phyloP scores from a whole-genome alignment of 2,329 filamentous ascomycete genomes.

The Exophiala viscosa region DNA sequence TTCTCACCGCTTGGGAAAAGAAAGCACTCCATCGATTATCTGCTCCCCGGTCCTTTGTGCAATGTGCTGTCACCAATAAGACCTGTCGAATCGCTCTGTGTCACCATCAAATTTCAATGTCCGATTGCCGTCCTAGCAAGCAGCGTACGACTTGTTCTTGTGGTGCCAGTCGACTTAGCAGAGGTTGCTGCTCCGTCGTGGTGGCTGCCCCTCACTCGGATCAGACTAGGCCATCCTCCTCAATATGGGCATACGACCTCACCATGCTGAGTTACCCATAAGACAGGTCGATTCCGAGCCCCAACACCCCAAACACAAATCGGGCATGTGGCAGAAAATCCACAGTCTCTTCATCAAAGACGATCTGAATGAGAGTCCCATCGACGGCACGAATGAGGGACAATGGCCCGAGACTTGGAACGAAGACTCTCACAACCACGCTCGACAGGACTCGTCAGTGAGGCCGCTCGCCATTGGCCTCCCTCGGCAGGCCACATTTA shows the following conservation, averaged over 20 bases:
- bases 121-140: constrained; percentile 9
- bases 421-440: constrained; percentile 5
- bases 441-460: constrained; percentile 12
- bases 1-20: constrained; percentile 11
- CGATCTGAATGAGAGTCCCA: constrained; percentile 17
- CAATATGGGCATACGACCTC: constrained; percentile 26
- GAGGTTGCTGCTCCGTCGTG: constrained; percentile 18
- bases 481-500: constrained; percentile 73
- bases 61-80: constrained; percentile 21
- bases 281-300: constrained; percentile 21
- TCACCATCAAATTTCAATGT: constrained; percentile 21
- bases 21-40: constrained; percentile 1
- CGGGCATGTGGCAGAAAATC: constrained; percentile 47
- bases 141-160: constrained; percentile 1
- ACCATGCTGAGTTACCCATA: constrained; percentile 19
- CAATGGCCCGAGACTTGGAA: constrained; percentile 18
- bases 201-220: constrained; percentile 19
- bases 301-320: constrained; percentile 30
- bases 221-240: constrained; percentile 14
- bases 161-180: constrained; percentile 16
- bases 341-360: constrained; percentile 27
- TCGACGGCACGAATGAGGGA: constrained; percentile 18
- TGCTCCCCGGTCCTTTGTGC: constrained; percentile 4
- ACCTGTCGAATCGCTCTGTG: constrained; percentile 12
- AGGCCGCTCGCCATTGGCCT: constrained; percentile 67